Base-by-base conservation (phyloP, 164 flowering plant genomes). In the Aristolochia californica region DNA sequence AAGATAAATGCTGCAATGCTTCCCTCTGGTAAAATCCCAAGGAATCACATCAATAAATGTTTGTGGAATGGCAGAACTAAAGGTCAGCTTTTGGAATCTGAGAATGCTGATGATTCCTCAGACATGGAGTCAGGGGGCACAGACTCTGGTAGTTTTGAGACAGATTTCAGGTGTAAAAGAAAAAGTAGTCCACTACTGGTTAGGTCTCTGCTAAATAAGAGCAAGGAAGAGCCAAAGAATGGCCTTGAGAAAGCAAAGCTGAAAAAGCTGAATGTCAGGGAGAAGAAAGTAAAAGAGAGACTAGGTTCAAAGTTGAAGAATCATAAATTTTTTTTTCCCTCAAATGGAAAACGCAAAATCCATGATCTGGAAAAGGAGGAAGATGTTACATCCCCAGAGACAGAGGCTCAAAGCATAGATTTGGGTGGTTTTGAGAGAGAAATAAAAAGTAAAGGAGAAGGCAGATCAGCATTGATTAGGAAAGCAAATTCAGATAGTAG, bases 101-200 rank as follows among this genome's bases (percentile, higher is more conserved):
- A 74, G 60, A 74, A 58, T 45, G 73, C 73, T 68, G 80, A 77
- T 54, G 51, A 63, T 15, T 72, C 79, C 26, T 53, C 64, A 58
- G 68, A 59, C 65, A 45, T 30, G 61, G 70, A 56, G 59, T 52
- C 67, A 26, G 60, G 72, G 45, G 62, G 55, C 27, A 62, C 21
- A 26, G 67, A 54, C 56, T 47, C 66, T 54, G 49, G 23, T 48
- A 64, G 65, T 38, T 54, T 68, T 38, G 49, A 28, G 34, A 78
- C 67, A 66, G 63, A 45, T 62, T 62, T 26, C 49, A 67, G 53
- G 57, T 59, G 55, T 51, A 63, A 66, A 55, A 70, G 28, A 52
- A 78, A 74, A 38, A 73, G 44, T 24, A 58, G 67, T 38, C 72
- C 66, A 18, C 50, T 62, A 48, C 26, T 74, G 47, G 74, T 66